Evolutionary conservation across 306 rosid species (phyloP).

Genomic region (Prunus mira): DNA sequence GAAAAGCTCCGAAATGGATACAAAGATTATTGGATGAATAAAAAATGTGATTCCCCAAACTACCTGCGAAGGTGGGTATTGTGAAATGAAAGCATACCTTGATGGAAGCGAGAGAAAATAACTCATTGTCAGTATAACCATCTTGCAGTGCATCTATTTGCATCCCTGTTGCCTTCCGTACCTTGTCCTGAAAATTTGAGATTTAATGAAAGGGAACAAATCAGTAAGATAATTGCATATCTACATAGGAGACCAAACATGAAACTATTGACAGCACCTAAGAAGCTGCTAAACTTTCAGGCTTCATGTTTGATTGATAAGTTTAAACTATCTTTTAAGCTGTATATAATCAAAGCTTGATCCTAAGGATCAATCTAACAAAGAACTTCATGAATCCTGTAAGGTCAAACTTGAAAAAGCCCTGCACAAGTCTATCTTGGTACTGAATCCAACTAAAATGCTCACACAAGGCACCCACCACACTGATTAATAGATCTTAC

Average conservation of each 20-base stretch:
- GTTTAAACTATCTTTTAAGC: background rate
- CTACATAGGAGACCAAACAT: background rate
- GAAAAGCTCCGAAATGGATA: background rate
- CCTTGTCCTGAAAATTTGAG: constrained; percentile 61
- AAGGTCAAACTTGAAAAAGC: background rate
- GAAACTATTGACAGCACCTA: background rate
- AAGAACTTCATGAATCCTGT: background rate
- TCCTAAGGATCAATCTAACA: background rate
- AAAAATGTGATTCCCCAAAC: background rate
- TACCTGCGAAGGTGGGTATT: background rate
- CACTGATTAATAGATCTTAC: background rate
- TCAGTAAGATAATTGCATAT: constrained; percentile 7
- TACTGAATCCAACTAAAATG: background rate
- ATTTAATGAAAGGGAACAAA: constrained; percentile 16
- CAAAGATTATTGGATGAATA: background rate
- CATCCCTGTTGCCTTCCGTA: constrained; percentile 80
- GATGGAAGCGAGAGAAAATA: constrained; percentile 82
- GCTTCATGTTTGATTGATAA: background rate
- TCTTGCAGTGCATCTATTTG: constrained; percentile 83
- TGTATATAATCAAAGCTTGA: background rate
- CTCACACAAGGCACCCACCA: background rate
- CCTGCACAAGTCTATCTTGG: background rate
- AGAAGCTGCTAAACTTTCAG: background rate
- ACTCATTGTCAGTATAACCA: constrained; percentile 62
- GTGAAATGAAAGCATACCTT: constrained; percentile 53